Percentiles rank a stretch among this genome's conserved stretches.
Evolutionary conservation across 1,284 basidiomycete species (phyloP).

Genomic region (Mrakiaceae sp.): DNA sequence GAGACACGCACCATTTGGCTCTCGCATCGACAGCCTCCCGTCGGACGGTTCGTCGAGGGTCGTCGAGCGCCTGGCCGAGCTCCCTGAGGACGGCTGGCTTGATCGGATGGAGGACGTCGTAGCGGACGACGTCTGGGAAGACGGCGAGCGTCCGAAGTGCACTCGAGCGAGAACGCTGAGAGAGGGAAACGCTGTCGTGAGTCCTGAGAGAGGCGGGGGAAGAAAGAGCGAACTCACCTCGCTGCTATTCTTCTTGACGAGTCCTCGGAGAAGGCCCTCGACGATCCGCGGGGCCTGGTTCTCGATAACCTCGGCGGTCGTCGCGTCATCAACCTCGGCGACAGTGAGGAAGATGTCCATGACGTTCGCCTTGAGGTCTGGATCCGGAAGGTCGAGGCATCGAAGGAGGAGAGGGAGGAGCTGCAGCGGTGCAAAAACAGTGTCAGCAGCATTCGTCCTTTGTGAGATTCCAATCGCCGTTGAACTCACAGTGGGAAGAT

Average conservation of each 20-base stretch:
- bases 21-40: conserved; percentile 78
- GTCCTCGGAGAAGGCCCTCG: conserved; percentile 55
- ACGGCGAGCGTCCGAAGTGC: conserved; percentile 63
- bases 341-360: conserved; percentile 68
- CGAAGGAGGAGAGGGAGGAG: conserved; percentile 81
- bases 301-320: conserved; percentile 43
- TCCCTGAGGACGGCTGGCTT: conserved; percentile 61
- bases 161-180: conserved; percentile 57
- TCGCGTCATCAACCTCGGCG: conserved; percentile 47
- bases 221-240: neutral
- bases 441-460: conserved; percentile 11
- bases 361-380: conserved; percentile 61
- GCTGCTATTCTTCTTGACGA: conserved; percentile 24
- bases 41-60: conserved; percentile 66
- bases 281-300: conserved; percentile 61
- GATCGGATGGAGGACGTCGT: conserved; percentile 62
- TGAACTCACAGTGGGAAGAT: conserved; percentile 52
- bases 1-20: conserved; percentile 34
- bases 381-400: conserved; percentile 64
- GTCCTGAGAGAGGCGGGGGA: neutral
- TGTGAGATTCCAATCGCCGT: neutral
- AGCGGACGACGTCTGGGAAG: conserved; percentile 62
- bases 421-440: conserved; percentile 35
- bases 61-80: conserved; percentile 65
- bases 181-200: neutral